phyloP scores from a whole-genome alignment of 139 green algal species.

The Klebsormidium nitens region DNA sequence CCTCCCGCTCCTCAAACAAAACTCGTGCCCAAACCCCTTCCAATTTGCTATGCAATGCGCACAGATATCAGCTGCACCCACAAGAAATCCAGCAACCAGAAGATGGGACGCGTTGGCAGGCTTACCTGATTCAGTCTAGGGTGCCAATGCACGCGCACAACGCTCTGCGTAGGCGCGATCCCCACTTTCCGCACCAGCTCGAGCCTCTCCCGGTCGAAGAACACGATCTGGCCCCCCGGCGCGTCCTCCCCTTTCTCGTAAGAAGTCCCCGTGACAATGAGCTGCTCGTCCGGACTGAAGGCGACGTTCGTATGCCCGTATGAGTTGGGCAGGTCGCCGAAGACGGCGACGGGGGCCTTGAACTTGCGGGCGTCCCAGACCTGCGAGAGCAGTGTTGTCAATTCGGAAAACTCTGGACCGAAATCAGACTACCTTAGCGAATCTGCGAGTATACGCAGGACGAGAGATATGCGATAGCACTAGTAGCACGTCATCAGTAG shows the following conservation, averaged over 20 bases:
- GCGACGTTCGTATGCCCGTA: conserved; percentile 47
- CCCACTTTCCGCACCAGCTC: conserved; percentile 53
- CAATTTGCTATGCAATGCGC: too few species aligned
- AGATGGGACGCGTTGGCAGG: conserved; percentile 1
- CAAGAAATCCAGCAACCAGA: neutral
- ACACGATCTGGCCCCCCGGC: conserved; percentile 24
- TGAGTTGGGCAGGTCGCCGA: conserved; percentile 54
- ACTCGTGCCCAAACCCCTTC: neutral
- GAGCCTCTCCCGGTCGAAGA: conserved; percentile 50
- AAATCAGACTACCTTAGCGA: too few species aligned
- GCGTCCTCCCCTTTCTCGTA: conserved; percentile 20
- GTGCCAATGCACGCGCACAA: conserved; percentile 67
- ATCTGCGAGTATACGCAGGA: too few species aligned
- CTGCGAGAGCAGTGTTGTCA: conserved; percentile 5
- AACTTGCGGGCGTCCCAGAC: conserved; percentile 74
- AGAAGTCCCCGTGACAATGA: conserved; percentile 64
- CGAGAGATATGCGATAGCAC: too few species aligned
- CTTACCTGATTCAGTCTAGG: conserved; percentile 85
- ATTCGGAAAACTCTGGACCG: too few species aligned
- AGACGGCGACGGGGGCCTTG: conserved; percentile 57
- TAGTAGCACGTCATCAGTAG: too few species aligned
- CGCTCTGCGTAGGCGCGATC: conserved; percentile 56
- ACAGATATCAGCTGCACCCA: neutral
- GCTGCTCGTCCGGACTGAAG: conserved; percentile 77
- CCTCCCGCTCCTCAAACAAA: neutral